phyloP scores from a whole-genome alignment of 2,329 filamentous ascomycete species.

The Pyrenophora tritici-repentis region DNA sequence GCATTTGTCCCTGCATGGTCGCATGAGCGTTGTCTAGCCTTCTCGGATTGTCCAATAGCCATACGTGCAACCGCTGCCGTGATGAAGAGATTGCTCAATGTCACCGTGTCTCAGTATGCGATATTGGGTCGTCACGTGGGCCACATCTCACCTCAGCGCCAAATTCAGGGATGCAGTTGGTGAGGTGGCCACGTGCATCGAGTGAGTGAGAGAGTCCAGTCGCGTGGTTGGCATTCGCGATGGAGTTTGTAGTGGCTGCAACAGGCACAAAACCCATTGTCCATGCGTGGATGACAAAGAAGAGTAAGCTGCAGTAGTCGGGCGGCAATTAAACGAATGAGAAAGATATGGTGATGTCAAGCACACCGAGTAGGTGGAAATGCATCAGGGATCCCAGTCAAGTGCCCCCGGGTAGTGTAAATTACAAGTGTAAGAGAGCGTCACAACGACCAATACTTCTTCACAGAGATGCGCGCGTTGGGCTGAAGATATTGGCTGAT shows the following conservation, averaged over 20 bases:
- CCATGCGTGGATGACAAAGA: neutral
- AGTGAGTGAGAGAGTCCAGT: neutral
- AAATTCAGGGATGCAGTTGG: slow-evolving; percentile 1
- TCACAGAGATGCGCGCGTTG: no score
- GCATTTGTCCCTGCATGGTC: neutral
- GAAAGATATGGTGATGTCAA: neutral
- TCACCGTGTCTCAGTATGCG: slow-evolving; percentile 20
- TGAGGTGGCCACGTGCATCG: neutral
- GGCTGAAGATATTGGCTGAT: neutral
- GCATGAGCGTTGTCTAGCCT: neutral
- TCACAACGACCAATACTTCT: neutral
- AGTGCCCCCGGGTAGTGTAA: neutral
- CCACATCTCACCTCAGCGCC: neutral
- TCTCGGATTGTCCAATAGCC: slow-evolving; percentile 6
- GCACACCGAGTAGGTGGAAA: neutral
- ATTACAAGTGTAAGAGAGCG: neutral
- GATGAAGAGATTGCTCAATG: neutral
- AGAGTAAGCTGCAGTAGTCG: slow-evolving; percentile 10
- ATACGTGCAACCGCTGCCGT: slow-evolving; percentile 11
- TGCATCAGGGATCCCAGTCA: slow-evolving; percentile 2
- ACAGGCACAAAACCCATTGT: neutral
- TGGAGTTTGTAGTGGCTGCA: no score
- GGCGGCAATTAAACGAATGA: slow-evolving; percentile 9
- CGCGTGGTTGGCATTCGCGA: no score
- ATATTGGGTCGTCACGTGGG: slow-evolving; percentile 7